Base-by-base conservation (phyloP, 2,329 filamentous ascomycete species). In the Bipolaris cookei region DNA sequence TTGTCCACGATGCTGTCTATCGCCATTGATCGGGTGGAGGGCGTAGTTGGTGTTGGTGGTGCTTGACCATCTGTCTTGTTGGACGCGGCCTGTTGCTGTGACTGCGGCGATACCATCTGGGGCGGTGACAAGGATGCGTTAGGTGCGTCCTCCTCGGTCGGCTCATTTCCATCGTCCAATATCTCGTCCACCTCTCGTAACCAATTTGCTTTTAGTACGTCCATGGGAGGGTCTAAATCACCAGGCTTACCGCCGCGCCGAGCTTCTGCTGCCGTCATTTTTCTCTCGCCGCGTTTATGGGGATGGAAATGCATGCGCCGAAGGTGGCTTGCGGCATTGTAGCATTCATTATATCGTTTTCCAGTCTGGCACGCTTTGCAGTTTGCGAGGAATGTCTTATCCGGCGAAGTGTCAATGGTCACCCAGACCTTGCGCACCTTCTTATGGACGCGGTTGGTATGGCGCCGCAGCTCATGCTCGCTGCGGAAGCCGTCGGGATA, bases 261-360 rank as follows among this genome's bases (percentile, higher is more conserved):
- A 72, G 86, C 83, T 56, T 83, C 84, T 47, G 84, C 83, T 65
- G 84, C 84, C 20, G 82, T 83, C 69, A 79, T 79, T 53, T 84
- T 81, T 14, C 84, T 83, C 58, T 76, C 74, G 32, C 74, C 73
- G 30, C 84, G 81, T 67, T 85, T 84, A 65, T 84, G 83, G 0
- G 85, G 88, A 71, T 90, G 91, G 81, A 97, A 98, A 73, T 98
- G 94, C 8, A 90, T 90, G 48, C 93, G 87, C 30, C 93, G 85
- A 20, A 98, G 84, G 74, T 98, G 94, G 3, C 92, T 93, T 0
- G 92, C 92, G 0, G 92, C 93, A 69, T 97, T 97, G 77, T 98
- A 97, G 78, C 97, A 95, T 30, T 90, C 91, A 11, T 90, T 90
- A 67, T 98, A 98, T 63, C 85, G 84, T 81, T 97, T 97, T 51